Percentiles rank a stretch among this genome's conserved stretches.
phyloP scores from a whole-genome alignment of 371 early-diverging fungal genomes.

The Capillidium heterosporum region DNA sequence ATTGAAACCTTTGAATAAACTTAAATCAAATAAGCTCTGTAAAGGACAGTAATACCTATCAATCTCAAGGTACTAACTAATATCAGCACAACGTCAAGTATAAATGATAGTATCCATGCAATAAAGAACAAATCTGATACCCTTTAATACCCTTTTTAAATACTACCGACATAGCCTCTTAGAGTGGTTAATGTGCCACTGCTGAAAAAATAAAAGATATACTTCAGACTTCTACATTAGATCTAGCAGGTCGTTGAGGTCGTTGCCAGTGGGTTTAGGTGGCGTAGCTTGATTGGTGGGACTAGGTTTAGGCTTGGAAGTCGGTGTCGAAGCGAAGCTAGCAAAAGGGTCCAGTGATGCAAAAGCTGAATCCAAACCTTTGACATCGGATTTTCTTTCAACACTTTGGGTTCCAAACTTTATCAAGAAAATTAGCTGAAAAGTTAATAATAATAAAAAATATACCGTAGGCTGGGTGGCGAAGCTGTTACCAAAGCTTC shows the following conservation, averaged over 20 bases:
- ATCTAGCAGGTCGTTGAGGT: not conserved
- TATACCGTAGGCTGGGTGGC: not conserved
- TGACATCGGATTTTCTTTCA: not conserved
- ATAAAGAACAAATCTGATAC: too few relatives aligned
- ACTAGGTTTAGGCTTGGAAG: not conserved
- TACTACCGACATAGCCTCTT: too few relatives aligned
- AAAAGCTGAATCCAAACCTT: not conserved
- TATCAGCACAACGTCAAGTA: too few relatives aligned
- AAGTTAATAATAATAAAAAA: not conserved
- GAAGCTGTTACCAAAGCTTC: not conserved
- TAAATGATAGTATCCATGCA: too few relatives aligned
- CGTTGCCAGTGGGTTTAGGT: not conserved
- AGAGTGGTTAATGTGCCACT: too few relatives aligned
- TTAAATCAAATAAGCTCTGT: too few relatives aligned
- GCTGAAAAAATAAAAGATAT: too few relatives aligned
- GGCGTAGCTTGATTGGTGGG: not conserved
- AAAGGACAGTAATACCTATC: too few relatives aligned
- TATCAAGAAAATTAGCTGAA: not conserved
- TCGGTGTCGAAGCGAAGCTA: not conserved
- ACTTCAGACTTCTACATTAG: not conserved
- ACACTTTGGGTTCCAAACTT: not conserved
- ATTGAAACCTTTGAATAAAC: too few relatives aligned
- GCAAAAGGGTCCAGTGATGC: conserved; percentile 1
- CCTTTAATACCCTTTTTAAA: too few relatives aligned
- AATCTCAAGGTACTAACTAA: too few relatives aligned